Conservation (phyloP, 225 moss, liverwort and hornwort species). For the Rhytidiadelphus loreus region DNA sequence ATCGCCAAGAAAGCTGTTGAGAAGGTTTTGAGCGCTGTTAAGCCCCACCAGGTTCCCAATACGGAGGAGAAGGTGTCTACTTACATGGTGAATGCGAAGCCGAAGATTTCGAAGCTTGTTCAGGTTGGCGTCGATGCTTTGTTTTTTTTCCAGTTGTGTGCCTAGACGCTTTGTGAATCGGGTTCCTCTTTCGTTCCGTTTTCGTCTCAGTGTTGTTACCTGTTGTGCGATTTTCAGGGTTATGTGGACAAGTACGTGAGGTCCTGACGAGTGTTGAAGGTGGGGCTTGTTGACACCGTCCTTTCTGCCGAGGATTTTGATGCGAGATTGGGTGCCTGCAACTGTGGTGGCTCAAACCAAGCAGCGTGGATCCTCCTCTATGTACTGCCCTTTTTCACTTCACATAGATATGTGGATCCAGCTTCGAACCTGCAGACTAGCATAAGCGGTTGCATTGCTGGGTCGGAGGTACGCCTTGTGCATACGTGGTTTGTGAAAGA, state of each 20-base stretch:
- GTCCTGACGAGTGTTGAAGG: not conserved
- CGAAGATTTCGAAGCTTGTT: slow-evolving; percentile 85
- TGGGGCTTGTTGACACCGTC: not conserved
- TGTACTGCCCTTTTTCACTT: not conserved
- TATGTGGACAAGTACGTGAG: slow-evolving; percentile 85
- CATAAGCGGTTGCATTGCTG: not conserved
- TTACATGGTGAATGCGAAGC: slow-evolving; percentile 62
- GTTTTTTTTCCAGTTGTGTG: not conserved
- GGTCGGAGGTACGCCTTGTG: slow-evolving; percentile 10
- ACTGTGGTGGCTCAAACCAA: not conserved
- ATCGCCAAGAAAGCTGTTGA: slow-evolving; percentile 91
- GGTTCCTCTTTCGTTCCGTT: not conserved
- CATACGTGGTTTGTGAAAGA: slow-evolving; percentile 18
- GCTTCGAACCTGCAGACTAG: slow-evolving; percentile 1
- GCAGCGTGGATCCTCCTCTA: slow-evolving; percentile 11
- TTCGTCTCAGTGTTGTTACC: not conserved
- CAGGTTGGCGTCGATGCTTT: slow-evolving; percentile 27
- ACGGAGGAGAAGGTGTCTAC: slow-evolving; percentile 70
- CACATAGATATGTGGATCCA: slow-evolving; percentile 10
- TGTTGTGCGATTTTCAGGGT: slow-evolving; percentile 31
- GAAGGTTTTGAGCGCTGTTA: slow-evolving; percentile 66
- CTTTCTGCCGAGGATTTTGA: not conserved
- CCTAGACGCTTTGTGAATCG: not conserved
- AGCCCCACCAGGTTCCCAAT: slow-evolving; percentile 63
- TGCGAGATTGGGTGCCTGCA: not conserved